Evolutionary conservation across 306 rosid genomes (phyloP).

Genomic region (Heteromeles arbutifolia): DNA sequence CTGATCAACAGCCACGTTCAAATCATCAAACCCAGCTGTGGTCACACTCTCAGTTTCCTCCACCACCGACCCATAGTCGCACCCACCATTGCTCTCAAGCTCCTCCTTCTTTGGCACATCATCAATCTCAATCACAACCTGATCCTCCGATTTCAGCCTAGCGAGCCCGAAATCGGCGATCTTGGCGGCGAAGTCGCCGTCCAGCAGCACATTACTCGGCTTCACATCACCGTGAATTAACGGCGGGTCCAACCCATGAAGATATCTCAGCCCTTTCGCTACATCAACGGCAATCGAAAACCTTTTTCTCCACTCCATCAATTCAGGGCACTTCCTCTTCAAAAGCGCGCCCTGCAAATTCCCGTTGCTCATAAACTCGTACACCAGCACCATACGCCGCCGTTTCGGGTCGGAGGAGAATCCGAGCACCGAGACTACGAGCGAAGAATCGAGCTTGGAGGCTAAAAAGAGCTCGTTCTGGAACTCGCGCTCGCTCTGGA

Average conservation of each 20-base stretch:
- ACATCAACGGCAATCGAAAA: conserved; percentile 40
- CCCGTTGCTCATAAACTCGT: conserved; percentile 73
- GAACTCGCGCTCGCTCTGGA: conserved; percentile 88
- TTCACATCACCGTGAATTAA: conserved; percentile 84
- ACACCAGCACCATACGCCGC: conserved; percentile 65
- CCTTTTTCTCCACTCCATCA: conserved; percentile 61
- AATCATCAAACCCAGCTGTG: conserved; percentile 49
- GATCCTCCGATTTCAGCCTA: conserved; percentile 38
- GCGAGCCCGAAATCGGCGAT: conserved; percentile 88
- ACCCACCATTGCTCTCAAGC: conserved; percentile 36
- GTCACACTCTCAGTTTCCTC: conserved; percentile 64
- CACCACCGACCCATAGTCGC: conserved; percentile 62
- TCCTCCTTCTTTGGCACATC: conserved; percentile 20
- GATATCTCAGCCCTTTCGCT: conserved; percentile 57
- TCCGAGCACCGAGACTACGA: conserved; percentile 51
- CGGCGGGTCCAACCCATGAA: conserved; percentile 71
- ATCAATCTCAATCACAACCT: conserved; percentile 13
- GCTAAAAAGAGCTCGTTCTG: conserved; percentile 89
- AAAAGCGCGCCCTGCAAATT: conserved; percentile 87
- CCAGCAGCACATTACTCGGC: conserved; percentile 78
- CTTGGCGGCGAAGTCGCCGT: conserved; percentile 42
- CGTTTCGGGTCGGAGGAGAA: conserved; percentile 74
- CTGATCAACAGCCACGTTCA: conserved; percentile 35
- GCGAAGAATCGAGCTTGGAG: conserved; percentile 43
- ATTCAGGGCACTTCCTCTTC: conserved; percentile 55